phyloP scores from a whole-genome alignment of 2,329 filamentous ascomycete species.

The Diaporthe vexans region DNA sequence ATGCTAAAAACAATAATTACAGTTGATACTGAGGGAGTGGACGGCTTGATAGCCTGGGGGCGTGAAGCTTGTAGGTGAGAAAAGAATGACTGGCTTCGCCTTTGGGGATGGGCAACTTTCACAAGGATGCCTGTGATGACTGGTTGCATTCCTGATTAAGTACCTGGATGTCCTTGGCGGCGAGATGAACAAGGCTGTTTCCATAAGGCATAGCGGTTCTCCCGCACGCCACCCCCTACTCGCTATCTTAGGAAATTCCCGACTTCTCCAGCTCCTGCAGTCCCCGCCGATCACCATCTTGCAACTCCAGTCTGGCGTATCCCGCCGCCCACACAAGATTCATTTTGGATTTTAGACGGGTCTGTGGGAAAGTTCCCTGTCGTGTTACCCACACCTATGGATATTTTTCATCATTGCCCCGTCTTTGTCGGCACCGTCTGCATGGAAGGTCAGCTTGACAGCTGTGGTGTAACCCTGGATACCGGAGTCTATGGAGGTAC shows the following conservation, averaged over 20 bases:
- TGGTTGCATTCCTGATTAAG: constrained; percentile 21
- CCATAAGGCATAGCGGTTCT: background rate
- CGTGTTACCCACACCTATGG: constrained; percentile 12
- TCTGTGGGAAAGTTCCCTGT: background rate
- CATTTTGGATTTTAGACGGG: background rate
- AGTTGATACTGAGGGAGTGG: constrained; percentile 17
- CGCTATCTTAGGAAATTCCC: constrained; percentile 12
- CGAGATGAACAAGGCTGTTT: background rate
- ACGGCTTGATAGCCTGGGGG: constrained; percentile 15
- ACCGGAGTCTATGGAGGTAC: background rate
- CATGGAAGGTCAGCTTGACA: background rate
- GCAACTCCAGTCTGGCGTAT: constrained; percentile 5
- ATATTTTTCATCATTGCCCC: background rate
- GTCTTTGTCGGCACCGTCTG: background rate
- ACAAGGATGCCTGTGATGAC: constrained; percentile 14
- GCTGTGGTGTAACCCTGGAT: too few relatives aligned
- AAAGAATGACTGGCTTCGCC: constrained; percentile 26
- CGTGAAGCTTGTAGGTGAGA: constrained; percentile 20
- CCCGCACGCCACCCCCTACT: background rate
- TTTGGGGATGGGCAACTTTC: background rate
- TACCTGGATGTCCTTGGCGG: constrained; percentile 1
- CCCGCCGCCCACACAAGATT: background rate
- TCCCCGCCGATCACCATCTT: constrained; percentile 25
- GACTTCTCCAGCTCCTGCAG: constrained; percentile 1
- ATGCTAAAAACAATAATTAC: background rate